Evolutionary conservation across 31 red algal species (phyloP).

Genomic region (Odonthalia washingtoniensis): DNA sequence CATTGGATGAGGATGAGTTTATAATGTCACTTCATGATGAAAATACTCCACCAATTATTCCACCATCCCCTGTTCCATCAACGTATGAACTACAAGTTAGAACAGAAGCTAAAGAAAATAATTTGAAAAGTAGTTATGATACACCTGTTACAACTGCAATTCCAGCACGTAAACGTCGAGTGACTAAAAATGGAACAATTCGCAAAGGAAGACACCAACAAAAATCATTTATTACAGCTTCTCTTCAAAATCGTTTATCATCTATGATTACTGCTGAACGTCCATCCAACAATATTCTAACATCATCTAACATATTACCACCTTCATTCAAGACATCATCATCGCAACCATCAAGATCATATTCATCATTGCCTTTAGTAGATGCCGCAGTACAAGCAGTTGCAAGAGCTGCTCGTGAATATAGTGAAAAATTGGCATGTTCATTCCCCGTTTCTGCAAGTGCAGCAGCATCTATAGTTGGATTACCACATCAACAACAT

Average conservation of each 20-base stretch:
- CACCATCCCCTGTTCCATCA: not conserved
- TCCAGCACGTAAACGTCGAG: constrained; percentile 1
- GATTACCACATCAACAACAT: not conserved
- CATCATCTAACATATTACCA: not conserved
- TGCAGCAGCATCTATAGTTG: not conserved
- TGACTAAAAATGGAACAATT: constrained; percentile 7
- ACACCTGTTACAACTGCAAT: not conserved
- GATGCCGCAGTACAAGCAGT: constrained; percentile 46
- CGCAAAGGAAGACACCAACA: not conserved
- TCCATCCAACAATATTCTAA: not conserved
- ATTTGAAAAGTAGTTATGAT: not conserved
- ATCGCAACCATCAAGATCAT: not conserved
- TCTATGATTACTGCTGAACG: not conserved
- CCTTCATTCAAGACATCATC: constrained; percentile 1
- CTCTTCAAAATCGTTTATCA: not conserved
- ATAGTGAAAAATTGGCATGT: not conserved
- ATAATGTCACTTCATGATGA: not conserved
- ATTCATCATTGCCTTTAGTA: constrained; percentile 11
- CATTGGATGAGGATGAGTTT: not conserved
- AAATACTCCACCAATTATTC: not conserved
- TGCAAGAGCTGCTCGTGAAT: constrained; percentile 28
- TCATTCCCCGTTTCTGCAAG: not conserved
- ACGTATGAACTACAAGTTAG: not conserved
- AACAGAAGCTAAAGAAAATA: not conserved
- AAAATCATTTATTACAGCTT: too few relatives aligned